A percentile compares a stretch with the other conserved stretches of the same genome.
Conservation (phyloP, 768 basidiomycete species). For the Omphalotus guepiniiformis region DNA sequence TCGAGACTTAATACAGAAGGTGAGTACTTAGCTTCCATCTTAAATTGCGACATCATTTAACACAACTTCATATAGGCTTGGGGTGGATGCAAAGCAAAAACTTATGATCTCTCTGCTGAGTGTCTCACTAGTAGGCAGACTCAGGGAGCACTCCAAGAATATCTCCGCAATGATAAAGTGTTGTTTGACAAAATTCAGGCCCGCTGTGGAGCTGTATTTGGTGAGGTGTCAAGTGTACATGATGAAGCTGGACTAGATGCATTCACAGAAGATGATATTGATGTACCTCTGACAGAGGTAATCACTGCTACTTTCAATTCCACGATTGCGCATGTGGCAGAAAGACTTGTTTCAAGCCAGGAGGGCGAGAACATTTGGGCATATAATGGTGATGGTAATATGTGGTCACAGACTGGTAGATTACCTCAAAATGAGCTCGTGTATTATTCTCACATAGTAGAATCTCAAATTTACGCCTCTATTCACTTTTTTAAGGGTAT, state of each 20-base stretch:
- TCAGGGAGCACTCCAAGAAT: not conserved
- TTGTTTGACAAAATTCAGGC: not conserved
- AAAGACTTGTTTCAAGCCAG: not conserved
- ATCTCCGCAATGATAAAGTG: not conserved
- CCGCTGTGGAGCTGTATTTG: not conserved
- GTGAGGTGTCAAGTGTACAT: too few relatives aligned
- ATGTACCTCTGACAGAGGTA: not conserved
- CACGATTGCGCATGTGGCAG: not conserved
- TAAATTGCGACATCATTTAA: too few relatives aligned
- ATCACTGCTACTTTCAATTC: not conserved
- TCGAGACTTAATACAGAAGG: constrained; percentile 16
- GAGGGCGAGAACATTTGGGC: not conserved
- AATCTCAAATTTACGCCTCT: too few relatives aligned
- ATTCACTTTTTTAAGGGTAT: too few relatives aligned
- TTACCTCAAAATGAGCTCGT: not conserved
- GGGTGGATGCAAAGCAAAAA: not conserved
- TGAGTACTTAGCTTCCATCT: too few relatives aligned
- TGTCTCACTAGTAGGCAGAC: not conserved
- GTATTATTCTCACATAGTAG: too few relatives aligned
- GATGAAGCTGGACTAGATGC: not conserved
- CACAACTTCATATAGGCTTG: not conserved
- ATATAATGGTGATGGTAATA: not conserved
- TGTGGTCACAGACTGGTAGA: not conserved
- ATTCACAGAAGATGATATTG: not conserved
- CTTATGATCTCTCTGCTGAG: not conserved